Percentiles rank a stretch among this genome's conserved stretches.
phyloP scores from a whole-genome alignment of 352 stramenopile species.

The Phytophthora rubi region DNA sequence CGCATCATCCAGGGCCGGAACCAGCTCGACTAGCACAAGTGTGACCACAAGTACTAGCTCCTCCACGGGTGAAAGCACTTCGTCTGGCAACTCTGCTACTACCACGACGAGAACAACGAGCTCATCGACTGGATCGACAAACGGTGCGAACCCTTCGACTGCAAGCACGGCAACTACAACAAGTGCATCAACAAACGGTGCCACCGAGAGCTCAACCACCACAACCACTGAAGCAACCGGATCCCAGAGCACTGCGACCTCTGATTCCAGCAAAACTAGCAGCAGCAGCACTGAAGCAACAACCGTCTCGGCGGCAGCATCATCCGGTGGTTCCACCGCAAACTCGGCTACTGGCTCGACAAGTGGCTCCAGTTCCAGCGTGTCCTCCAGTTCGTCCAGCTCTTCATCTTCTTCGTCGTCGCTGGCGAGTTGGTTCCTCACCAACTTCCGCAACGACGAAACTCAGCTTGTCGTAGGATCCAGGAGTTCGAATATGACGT shows the following conservation, averaged over 20 bases:
- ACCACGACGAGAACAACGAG: background rate
- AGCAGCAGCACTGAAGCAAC: slow-evolving; percentile 12
- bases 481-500: background rate
- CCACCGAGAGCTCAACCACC: slow-evolving; percentile 9
- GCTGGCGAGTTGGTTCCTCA: slow-evolving; percentile 40
- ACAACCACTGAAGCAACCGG: slow-evolving; percentile 14
- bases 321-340: slow-evolving; percentile 12
- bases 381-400: slow-evolving; percentile 12
- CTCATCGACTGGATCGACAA: slow-evolving; percentile 4
- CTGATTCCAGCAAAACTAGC: slow-evolving; percentile 1
- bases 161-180: slow-evolving; percentile 10
- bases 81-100: background rate
- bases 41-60: slow-evolving; percentile 13
- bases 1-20: slow-evolving; percentile 5
- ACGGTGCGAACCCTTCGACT: background rate
- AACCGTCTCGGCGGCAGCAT: background rate
- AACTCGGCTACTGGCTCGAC: slow-evolving; percentile 9
- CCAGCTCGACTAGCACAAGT: slow-evolving; percentile 11
- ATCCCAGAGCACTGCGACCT: background rate
- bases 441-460: slow-evolving; percentile 39
- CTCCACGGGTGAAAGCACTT: background rate
- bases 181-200: slow-evolving; percentile 5
- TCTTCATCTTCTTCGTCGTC: slow-evolving; percentile 9
- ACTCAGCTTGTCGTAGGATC: slow-evolving; percentile 43
- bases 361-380: slow-evolving; percentile 3